phyloP scores from a whole-genome alignment of 2,329 filamentous ascomycete genomes.

The Aspergillus aculeatus region DNA sequence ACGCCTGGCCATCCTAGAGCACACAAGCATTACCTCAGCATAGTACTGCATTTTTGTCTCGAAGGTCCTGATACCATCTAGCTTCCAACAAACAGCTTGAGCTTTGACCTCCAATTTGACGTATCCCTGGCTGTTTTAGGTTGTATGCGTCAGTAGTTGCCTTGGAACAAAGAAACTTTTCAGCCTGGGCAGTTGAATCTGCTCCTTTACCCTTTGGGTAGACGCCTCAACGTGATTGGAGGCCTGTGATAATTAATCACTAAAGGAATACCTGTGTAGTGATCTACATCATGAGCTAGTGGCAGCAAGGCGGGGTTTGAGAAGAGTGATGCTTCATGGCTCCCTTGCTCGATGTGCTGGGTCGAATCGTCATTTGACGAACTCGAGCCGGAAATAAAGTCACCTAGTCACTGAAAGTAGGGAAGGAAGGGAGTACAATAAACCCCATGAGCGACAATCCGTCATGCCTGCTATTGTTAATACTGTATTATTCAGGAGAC shows the following conservation, averaged over 20 bases:
- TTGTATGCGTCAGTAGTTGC: constrained; percentile 11
- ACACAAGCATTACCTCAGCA: neutral
- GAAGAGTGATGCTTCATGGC: constrained; percentile 3
- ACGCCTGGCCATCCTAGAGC: neutral
- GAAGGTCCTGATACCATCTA: constrained; percentile 1
- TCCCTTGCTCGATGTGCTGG: constrained; percentile 4
- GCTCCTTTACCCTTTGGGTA: constrained; percentile 1
- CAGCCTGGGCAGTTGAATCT: neutral
- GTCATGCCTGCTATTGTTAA: neutral
- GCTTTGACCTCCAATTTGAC: constrained; percentile 15
- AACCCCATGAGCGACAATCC: neutral
- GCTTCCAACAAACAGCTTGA: constrained; percentile 13
- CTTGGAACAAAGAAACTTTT: constrained; percentile 9
- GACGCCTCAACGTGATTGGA: neutral
- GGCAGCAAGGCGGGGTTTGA: constrained; percentile 3
- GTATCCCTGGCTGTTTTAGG: constrained; percentile 9
- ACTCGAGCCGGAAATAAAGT: constrained; percentile 1
- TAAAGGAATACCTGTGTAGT: neutral
- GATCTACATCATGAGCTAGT: constrained; percentile 4
- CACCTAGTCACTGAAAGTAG: neutral
- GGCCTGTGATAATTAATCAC: neutral
- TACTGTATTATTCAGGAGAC: neutral
- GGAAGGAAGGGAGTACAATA: neutral
- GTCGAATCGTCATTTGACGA: constrained; percentile 13
- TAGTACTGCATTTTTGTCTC: neutral